A percentile compares a stretch with the other conserved stretches of the same genome.
These are phyloP conservation scores for Alternaria sp. DNA, from an alignment of 2,329 filamentous ascomycete species.

Conservation along the genomic window DNA sequence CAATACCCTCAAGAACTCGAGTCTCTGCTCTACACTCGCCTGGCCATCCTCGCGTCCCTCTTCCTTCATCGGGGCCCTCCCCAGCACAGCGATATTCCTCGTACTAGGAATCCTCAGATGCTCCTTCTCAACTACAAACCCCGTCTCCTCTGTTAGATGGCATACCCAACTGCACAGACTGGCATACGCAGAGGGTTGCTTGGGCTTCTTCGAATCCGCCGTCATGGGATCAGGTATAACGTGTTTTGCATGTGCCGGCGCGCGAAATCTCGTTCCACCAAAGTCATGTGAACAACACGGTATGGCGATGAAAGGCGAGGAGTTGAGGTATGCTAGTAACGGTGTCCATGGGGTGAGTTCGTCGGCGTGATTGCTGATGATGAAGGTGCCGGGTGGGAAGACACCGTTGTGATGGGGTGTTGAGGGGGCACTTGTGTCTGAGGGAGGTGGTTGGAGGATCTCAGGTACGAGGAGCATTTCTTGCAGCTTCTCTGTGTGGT, in stretches of 20 bases:
- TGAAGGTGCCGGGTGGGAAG: constrained; percentile 80
- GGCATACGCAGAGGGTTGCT: constrained; percentile 74
- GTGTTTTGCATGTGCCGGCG: constrained; percentile 47
- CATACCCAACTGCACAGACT: constrained; percentile 81
- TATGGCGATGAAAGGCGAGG: constrained; percentile 86
- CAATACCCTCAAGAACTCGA: constrained; percentile 58
- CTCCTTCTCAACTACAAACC: constrained; percentile 80
- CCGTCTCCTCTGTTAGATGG: constrained; percentile 72
- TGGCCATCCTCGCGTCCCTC: constrained; percentile 56
- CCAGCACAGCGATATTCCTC: constrained; percentile 81
- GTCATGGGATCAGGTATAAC: constrained; percentile 23
- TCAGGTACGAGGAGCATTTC: constrained; percentile 68
- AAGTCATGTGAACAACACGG: constrained; percentile 94
- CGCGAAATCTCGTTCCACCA: constrained; percentile 75
- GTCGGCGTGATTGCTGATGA: constrained; percentile 96
- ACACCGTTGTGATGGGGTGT: constrained; percentile 60
- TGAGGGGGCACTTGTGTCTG: constrained; percentile 29
- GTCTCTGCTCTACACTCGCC: neutral
- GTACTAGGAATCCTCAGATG: constrained; percentile 92
- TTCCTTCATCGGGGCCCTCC: constrained; percentile 61
- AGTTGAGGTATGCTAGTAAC: constrained; percentile 76
- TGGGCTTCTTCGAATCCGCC: constrained; percentile 33
- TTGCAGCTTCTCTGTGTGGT: constrained; percentile 58
- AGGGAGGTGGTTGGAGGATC: constrained; percentile 35
- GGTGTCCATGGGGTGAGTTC: constrained; percentile 97